Base-by-base conservation (phyloP, 2,329 filamentous ascomycete genomes). In the Didymella lethalis region DNA sequence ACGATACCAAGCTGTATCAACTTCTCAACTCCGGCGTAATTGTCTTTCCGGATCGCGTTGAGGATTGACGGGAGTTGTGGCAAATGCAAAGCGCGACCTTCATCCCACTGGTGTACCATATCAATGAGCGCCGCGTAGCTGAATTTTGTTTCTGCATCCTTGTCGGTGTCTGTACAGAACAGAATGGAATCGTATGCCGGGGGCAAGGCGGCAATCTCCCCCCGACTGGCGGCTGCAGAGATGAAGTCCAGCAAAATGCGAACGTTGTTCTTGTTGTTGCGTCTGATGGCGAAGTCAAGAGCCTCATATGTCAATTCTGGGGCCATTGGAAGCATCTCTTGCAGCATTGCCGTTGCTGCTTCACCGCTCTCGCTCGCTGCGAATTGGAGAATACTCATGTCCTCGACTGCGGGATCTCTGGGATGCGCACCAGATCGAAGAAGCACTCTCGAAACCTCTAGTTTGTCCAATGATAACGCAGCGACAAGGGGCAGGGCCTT, bases 101-200 rank as follows among this genome's bases (percentile, higher is more conserved):
- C 62, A 48, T 67, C 65, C 65, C 65, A 67, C 20, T 57, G 53
- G 38, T 58, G 28, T 0, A 66, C 48, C 64, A 66, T 66, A 3
- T 60, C 56, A 26, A 67, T 66, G 11, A 64, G 53, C 10, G 57
- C 57, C 11, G 52, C 32, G 12, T 67, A 67, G 7, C 49, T 47
- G 18, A 46, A 51, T 5, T 58, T 57, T 2, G 55, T 55, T 23
- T 57, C 54, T 0, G 20, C 44, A 25, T 63, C 57, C 36, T 45
- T 53, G 5, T 61, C 57, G 3, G 57, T 57, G 5, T 53, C 31
- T n/a, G 44, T 51, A 12, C 54, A 65, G 25, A 52, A 56, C 1
- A 67, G 40, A 0, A 66, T 46, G 25, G 59, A 62, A n/a, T 66
- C 65, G 53, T 65, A 63, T n/a, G 59, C 54, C 0, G 62, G 62